These are phyloP conservation scores for Monosporozyma servazzii DNA, from an alignment of 805 yeast species.

Conservation along the genomic window DNA sequence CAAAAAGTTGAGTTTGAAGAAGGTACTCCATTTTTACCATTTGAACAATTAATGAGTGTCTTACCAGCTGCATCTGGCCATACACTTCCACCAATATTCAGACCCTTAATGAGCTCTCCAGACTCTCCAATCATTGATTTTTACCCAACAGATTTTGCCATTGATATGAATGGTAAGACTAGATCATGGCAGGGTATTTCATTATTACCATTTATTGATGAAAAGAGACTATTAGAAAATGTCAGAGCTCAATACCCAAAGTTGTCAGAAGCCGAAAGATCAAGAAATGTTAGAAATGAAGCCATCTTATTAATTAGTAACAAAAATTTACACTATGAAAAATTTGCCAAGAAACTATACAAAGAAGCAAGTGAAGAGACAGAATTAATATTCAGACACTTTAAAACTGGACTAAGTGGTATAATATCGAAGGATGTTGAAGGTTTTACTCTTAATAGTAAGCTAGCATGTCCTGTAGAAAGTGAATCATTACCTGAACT, in stretches of 20 bases:
- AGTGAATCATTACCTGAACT: constrained; percentile 33
- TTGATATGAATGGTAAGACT: constrained; percentile 93
- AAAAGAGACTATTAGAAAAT: constrained; percentile 54
- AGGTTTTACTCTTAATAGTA: constrained; percentile 27
- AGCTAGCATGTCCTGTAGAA: constrained; percentile 29
- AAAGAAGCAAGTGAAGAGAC: constrained; percentile 19
- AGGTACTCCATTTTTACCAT: constrained; percentile 82
- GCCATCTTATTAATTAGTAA: constrained; percentile 65
- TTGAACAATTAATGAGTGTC: constrained; percentile 90
- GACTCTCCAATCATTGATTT: constrained; percentile 82
- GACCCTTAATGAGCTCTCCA: constrained; percentile 70
- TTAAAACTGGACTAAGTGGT: constrained; percentile 53
- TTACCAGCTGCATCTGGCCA: constrained; percentile 90
- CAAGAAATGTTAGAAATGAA: constrained; percentile 60
- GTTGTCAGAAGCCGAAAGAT: constrained; percentile 56
- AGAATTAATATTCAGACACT: constrained; percentile 37
- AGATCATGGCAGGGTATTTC: constrained; percentile 96
- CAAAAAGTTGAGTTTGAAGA: constrained; percentile 47
- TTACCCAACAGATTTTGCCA: constrained; percentile 78
- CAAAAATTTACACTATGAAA: constrained; percentile 41
- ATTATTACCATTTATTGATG: constrained; percentile 83
- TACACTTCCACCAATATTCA: constrained; percentile 70
- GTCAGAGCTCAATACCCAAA: constrained; percentile 56
- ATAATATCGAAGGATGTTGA: constrained; percentile 31
- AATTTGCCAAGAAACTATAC: constrained; percentile 26